Base-by-base conservation (phyloP, 495 filamentous ascomycete genomes). In the Lophium mytilinum region DNA sequence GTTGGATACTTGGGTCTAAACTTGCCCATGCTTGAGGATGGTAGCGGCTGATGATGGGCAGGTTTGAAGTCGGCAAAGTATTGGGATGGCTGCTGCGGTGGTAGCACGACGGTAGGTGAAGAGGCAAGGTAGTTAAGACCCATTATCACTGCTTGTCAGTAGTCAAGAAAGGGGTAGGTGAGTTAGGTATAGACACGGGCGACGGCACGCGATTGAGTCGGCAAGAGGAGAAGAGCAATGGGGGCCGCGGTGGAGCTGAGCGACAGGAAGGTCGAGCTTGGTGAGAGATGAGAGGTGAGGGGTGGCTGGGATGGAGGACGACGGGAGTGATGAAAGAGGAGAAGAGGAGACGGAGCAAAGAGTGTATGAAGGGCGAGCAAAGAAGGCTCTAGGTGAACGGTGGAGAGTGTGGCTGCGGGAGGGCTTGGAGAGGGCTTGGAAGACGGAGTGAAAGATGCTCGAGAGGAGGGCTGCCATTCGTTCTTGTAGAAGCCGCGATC, bases 81-180 rank as follows among this genome's bases (percentile, higher is more conserved):
- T 35, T 52, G 46, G 47, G 61, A 37, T 11, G 59, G 54, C 46
- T 62, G 60, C 33, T 62, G 60, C 6, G 66, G 63, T 14, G 60
- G 60, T 19, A 68, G 64, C 19, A 68, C 61, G 37, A 68, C 55
- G 42, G 61, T 64, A 11, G 66, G 66, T 37, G 63, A 61, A 30
- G 65, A 65, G 41, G 63, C 63, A 47, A 64, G 60, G 64, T 68
- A 66, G 55, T 66, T 66, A 40, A 66, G 60, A 59, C 63, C 66
- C 66, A 68, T 68, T 55, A 53, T 62, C 18, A 63, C 63, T 65
- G 65, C 52, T 19, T 62, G 61, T 67, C 62, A 64, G 64, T 67
- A 60, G 49, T 45, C 57, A 12, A 66, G 53, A 34, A 37, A 51
- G 19, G 52, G 41, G 50, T 33, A 50, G 42, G 50, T 45, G 18